A percentile compares a stretch with the other conserved stretches of the same genome.
Evolutionary conservation across 306 rosid species (phyloP).

Genomic region (Dryas octopetala): DNA sequence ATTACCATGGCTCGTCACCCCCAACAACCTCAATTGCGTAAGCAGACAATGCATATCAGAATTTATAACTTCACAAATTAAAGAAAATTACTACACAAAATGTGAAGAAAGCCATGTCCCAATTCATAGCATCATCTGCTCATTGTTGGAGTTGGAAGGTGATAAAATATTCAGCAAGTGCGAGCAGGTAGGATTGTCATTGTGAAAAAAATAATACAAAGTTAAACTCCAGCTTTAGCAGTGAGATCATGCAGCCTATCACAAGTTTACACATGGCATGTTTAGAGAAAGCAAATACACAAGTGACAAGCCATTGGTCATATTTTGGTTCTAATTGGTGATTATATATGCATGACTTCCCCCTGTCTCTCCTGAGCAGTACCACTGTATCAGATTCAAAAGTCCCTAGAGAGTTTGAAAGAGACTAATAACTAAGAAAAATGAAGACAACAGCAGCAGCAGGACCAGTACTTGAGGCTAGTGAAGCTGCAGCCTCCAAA

Average conservation of each 20-base stretch:
- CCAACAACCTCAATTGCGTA: too few species aligned
- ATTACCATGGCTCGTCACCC: neutral
- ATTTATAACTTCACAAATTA: too few species aligned
- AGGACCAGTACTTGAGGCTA: slow-evolving; percentile 2
- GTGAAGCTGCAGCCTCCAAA: slow-evolving; percentile 16
- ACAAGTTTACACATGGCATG: neutral
- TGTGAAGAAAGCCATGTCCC: neutral
- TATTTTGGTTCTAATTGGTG: too few species aligned
- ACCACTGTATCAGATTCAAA: neutral
- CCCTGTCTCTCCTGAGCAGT: neutral
- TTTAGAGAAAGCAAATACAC: neutral
- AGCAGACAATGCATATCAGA: too few species aligned
- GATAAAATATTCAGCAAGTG: neutral
- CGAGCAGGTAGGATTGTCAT: slow-evolving; percentile 20
- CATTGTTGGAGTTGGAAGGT: slow-evolving; percentile 25
- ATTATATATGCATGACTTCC: neutral
- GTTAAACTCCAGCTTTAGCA: neutral
- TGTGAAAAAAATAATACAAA: neutral
- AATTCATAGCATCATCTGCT: neutral
- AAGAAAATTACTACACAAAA: too few species aligned
- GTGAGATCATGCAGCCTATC: neutral
- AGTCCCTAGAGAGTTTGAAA: neutral
- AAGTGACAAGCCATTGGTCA: neutral
- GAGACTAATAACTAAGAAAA: neutral
- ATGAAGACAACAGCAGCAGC: slow-evolving; percentile 18